Percentiles rank a stretch among this genome's conserved stretches.
Evolutionary conservation across 495 filamentous ascomycete species (phyloP).

Genomic region (Neurospora africana): DNA sequence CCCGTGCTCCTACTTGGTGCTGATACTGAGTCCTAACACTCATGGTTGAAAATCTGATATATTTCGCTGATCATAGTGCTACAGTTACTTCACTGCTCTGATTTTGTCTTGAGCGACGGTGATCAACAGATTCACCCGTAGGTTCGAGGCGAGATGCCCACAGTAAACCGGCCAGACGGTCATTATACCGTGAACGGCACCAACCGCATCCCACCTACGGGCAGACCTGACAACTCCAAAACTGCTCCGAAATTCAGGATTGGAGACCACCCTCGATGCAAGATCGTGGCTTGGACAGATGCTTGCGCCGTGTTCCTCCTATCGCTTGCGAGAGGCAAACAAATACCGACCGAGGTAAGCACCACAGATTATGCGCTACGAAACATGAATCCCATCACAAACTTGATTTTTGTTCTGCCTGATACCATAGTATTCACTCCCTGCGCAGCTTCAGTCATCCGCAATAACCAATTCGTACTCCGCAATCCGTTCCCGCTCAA

Average conservation of each 20-base stretch:
- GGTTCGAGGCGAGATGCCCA: background rate
- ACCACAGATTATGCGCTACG: background rate
- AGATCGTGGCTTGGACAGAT: background rate
- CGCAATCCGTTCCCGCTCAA: constrained; percentile 6
- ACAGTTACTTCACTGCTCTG: background rate
- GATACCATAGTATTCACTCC: background rate
- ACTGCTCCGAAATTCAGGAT: background rate
- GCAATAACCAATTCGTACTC: background rate
- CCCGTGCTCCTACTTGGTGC: background rate
- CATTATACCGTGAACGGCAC: background rate
- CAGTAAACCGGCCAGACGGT: background rate
- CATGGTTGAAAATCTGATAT: background rate
- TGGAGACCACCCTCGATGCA: background rate
- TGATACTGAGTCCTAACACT: background rate
- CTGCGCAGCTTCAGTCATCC: background rate
- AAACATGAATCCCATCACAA: background rate
- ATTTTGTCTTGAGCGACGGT: background rate
- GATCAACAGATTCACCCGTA: background rate
- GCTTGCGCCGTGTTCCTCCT: background rate
- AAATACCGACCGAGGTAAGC: background rate
- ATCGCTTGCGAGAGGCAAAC: background rate
- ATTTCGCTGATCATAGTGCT: background rate
- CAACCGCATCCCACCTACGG: background rate
- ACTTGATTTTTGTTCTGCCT: background rate
- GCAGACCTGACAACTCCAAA: background rate